Percentiles rank a stretch among this genome's conserved stretches.
phyloP scores from a whole-genome alignment of 441 rosid species.

The Bocquillonia castaneifolia region DNA sequence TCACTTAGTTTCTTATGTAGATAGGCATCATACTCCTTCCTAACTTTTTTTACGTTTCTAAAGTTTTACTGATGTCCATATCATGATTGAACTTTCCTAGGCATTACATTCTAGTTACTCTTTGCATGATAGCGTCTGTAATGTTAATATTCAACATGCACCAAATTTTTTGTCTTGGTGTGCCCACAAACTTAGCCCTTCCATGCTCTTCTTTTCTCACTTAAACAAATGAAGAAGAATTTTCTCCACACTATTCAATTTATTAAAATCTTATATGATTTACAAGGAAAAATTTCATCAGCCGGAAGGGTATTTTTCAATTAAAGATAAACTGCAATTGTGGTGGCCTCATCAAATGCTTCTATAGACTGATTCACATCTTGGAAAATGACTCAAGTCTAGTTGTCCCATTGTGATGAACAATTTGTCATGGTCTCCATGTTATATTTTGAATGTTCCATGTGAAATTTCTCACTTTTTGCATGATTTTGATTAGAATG shows the following conservation, averaged over 20 bases:
- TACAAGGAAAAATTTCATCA: too few species aligned
- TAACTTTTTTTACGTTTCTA: not conserved
- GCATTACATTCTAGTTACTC: not conserved
- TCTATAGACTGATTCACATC: not conserved
- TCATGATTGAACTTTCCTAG: not conserved
- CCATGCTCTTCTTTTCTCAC: not conserved
- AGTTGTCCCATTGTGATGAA: not conserved
- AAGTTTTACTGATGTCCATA: not conserved
- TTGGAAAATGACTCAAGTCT: not conserved
- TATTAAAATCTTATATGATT: too few species aligned
- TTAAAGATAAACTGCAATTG: not conserved
- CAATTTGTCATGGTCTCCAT: not conserved
- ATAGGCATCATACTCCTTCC: not conserved
- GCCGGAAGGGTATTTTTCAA: not conserved
- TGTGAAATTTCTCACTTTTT: not conserved
- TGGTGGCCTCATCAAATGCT: not conserved
- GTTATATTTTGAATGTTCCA: not conserved
- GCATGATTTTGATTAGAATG: not conserved
- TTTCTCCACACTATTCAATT: too few species aligned
- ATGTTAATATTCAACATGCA: not conserved
- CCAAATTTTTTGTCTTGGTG: not conserved
- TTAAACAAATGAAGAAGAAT: not conserved
- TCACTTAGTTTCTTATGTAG: not conserved
- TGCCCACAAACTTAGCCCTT: not conserved
- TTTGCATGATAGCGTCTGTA: not conserved